These are phyloP conservation scores for Pythium graminicola DNA, from an alignment of 352 stramenopile genomes.

Conservation along the genomic window DNA sequence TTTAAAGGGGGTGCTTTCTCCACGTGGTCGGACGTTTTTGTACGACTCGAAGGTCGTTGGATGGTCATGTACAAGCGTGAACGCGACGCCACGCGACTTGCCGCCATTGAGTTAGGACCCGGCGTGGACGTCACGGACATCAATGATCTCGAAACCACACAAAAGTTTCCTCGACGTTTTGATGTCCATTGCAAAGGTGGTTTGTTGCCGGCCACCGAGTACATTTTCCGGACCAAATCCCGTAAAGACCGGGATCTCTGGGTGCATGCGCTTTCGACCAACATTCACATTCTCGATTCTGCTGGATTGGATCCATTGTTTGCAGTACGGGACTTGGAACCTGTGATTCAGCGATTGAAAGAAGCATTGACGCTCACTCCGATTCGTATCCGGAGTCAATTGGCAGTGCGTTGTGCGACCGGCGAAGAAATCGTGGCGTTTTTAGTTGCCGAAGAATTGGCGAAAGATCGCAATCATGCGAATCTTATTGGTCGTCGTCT, in stretches of 20 bases:
- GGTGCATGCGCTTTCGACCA: constrained; percentile 57
- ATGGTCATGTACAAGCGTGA: constrained; percentile 67
- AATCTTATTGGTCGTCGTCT: constrained; percentile 48
- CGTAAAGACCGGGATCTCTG: constrained; percentile 73
- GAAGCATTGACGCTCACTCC: constrained; percentile 45
- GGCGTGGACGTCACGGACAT: constrained; percentile 64
- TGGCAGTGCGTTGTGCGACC: constrained; percentile 53
- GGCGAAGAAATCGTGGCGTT: constrained; percentile 70
- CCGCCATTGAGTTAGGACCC: constrained; percentile 60
- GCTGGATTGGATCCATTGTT: constrained; percentile 42
- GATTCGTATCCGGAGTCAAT: constrained; percentile 61
- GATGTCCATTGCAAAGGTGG: constrained; percentile 69
- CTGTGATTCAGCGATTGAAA: constrained; percentile 46
- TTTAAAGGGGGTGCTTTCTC: constrained; percentile 62
- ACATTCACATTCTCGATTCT: constrained; percentile 51
- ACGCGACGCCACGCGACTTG: constrained; percentile 44
- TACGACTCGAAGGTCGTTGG: constrained; percentile 61
- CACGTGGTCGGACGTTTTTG: constrained; percentile 59
- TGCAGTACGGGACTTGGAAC: constrained; percentile 47
- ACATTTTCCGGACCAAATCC: constrained; percentile 71
- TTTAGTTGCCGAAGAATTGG: constrained; percentile 47
- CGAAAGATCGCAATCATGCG: constrained; percentile 43
- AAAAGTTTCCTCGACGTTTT: constrained; percentile 74
- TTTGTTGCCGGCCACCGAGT: constrained; percentile 55
- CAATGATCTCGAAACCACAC: constrained; percentile 41